Percentiles rank a stretch among this genome's conserved stretches.
phyloP scores from a whole-genome alignment of 2,329 filamentous ascomycete genomes.

The Xylaria sp. region DNA sequence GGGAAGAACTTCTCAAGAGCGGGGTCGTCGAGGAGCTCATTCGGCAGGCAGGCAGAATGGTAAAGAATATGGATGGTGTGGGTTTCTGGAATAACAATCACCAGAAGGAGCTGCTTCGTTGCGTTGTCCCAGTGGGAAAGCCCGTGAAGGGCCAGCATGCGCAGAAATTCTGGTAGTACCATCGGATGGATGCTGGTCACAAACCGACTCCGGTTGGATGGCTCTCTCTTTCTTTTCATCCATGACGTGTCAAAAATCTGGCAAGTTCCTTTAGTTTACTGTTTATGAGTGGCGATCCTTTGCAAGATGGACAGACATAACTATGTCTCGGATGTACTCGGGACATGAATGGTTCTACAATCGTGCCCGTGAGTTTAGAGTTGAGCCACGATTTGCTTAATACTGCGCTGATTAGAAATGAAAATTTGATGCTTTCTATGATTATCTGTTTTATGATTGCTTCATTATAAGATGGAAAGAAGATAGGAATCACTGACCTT shows the following conservation, averaged over 20 bases:
- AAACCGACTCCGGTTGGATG: too few relatives aligned
- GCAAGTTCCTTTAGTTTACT: background rate
- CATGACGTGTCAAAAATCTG: background rate
- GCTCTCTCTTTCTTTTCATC: background rate
- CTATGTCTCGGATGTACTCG: background rate
- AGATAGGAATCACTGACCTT: background rate
- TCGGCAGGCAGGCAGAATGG: constrained; percentile 38
- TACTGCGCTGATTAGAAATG: background rate
- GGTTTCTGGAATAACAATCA: constrained; percentile 47
- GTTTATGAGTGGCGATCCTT: background rate
- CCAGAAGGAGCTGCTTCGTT: constrained; percentile 35
- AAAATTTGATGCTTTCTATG: background rate
- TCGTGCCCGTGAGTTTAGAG: background rate
- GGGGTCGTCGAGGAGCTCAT: constrained; percentile 44
- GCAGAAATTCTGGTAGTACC: constrained; percentile 29
- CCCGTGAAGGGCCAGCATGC: background rate
- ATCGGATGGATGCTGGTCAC: background rate
- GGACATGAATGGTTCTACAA: too few relatives aligned
- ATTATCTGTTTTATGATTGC: background rate
- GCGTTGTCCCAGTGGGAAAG: constrained; percentile 25
- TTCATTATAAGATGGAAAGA: background rate
- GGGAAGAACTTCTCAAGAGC: constrained; percentile 37
- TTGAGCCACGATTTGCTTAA: background rate
- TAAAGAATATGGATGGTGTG: constrained; percentile 48
- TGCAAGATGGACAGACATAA: background rate